Evolutionary conservation across 176 grass and related monocot genomes (phyloP).

Genomic region (Luzula sylvatica): DNA sequence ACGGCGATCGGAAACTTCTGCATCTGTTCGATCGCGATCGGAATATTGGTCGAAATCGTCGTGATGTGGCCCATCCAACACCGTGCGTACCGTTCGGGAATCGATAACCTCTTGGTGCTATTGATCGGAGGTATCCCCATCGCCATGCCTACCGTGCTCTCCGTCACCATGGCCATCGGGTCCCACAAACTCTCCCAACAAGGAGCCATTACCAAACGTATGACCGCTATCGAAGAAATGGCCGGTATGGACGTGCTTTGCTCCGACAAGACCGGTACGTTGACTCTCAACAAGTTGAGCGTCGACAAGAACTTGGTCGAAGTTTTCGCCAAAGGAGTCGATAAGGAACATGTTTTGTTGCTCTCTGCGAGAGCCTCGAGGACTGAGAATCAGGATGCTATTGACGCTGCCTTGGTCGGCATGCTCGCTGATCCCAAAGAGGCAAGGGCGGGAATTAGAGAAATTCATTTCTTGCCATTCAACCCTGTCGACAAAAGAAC

Average conservation of each 20-base stretch:
- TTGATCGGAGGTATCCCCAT: constrained; percentile 97
- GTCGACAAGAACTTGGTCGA: constrained; percentile 85
- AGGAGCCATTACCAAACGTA: constrained; percentile 96
- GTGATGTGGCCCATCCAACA: constrained; percentile 98
- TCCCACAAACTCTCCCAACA: constrained; percentile 95
- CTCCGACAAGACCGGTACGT: constrained; percentile 91
- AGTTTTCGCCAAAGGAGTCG: constrained; percentile 70
- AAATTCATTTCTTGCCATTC: constrained; percentile 96
- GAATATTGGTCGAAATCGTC: constrained; percentile 86
- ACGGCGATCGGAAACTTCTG: constrained; percentile 98
- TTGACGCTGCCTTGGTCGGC: constrained; percentile 96
- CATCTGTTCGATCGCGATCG: constrained; percentile 83
- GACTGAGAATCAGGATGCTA: constrained; percentile 92
- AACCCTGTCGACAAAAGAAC: constrained; percentile 99
- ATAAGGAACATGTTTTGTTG: constrained; percentile 79
- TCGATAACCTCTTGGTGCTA: constrained; percentile 89
- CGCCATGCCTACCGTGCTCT: constrained; percentile 91
- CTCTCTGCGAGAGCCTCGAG: constrained; percentile 72
- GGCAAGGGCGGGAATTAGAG: constrained; percentile 89
- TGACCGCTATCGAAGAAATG: constrained; percentile 98
- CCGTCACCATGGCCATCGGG: constrained; percentile 93
- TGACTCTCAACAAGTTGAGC: constrained; percentile 92
- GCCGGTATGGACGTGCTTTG: constrained; percentile 96
- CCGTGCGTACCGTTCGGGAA: constrained; percentile 53
- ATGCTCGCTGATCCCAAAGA: constrained; percentile 99